These are phyloP conservation scores for Botrytis aclada DNA, from an alignment of 2,329 filamentous ascomycete genomes.

Conservation along the genomic window DNA sequence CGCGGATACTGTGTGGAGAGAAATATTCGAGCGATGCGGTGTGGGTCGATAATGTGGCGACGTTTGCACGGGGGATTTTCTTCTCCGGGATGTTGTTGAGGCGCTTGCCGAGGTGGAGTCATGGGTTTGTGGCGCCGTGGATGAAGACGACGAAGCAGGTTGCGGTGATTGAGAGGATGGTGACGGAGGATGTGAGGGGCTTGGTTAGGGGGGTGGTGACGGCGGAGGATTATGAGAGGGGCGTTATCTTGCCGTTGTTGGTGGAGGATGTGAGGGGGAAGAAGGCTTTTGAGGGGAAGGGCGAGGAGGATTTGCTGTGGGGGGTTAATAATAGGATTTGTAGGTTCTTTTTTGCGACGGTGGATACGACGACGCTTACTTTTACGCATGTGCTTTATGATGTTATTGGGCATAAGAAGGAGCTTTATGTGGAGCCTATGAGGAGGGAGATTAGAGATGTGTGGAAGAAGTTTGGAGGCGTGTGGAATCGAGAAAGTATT, in stretches of 20 bases:
- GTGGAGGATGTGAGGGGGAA: constrained; percentile 2
- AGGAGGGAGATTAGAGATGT: constrained; percentile 8
- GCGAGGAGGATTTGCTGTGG: background rate
- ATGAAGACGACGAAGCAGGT: background rate
- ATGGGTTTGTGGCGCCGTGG: constrained; percentile 1
- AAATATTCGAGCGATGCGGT: background rate
- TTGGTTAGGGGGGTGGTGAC: background rate
- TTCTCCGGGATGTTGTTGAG: constrained; percentile 5
- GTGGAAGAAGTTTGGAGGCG: background rate
- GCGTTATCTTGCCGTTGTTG: background rate
- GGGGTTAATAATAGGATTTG: background rate
- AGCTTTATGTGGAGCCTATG: constrained; percentile 1
- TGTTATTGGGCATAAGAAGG: constrained; percentile 1
- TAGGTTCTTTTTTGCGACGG: constrained; percentile 12
- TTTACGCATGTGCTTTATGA: constrained; percentile 14
- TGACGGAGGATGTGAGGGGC: background rate
- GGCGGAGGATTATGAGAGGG: background rate
- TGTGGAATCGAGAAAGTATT: constrained; percentile 7
- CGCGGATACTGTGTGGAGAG: background rate
- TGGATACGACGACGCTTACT: constrained; percentile 14
- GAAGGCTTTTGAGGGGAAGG: background rate
- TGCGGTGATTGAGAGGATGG: background rate
- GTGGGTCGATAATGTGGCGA: constrained; percentile 2
- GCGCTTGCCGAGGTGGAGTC: background rate
- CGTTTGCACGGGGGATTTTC: constrained; percentile 8